Percentiles rank a stretch among this genome's conserved stretches.
Conservation (phyloP, 2,329 filamentous ascomycete species). For the Ustulina deusta region DNA sequence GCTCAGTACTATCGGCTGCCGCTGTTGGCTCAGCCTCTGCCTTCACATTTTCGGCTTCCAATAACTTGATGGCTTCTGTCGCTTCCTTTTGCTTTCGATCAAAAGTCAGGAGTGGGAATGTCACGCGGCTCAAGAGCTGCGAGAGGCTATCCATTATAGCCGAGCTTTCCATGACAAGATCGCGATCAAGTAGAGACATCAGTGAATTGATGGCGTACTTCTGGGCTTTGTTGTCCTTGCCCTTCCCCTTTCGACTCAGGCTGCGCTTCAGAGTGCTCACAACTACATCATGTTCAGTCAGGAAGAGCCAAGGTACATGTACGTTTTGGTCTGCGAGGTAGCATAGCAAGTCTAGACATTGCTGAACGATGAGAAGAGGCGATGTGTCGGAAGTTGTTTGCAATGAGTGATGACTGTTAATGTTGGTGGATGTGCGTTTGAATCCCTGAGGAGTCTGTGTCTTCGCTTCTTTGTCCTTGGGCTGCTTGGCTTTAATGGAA, state of each 20-base stretch:
- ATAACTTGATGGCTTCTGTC: conserved; percentile 54
- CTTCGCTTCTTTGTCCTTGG: conserved; percentile 72
- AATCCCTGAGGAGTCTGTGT: conserved; percentile 83
- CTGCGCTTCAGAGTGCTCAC: conserved; percentile 80
- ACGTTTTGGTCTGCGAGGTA: conserved; percentile 87
- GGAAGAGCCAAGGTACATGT: conserved; percentile 89
- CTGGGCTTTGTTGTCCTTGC: conserved; percentile 83
- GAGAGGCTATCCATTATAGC: conserved; percentile 95
- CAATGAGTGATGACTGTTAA: conserved; percentile 58
- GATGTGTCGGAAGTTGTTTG: conserved; percentile 86
- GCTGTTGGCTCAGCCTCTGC: conserved; percentile 36
- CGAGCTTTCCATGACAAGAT: conserved; percentile 96
- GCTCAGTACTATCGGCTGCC: conserved; percentile 24
- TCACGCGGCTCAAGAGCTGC: conserved; percentile 87
- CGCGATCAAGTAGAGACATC: conserved; percentile 88
- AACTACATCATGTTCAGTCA: conserved; percentile 89
- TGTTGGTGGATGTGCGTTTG: conserved; percentile 78
- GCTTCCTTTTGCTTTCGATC: conserved; percentile 72
- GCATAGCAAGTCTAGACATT: conserved; percentile 87
- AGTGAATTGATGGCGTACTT: conserved; percentile 94
- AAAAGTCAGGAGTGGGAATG: conserved; percentile 82
- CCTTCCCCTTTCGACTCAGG: conserved; percentile 85
- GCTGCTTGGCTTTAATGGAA: conserved; percentile 88
- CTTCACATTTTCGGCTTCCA: conserved; percentile 48
- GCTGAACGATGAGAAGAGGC: conserved; percentile 93